Evolutionary conservation across 2,329 filamentous ascomycete species (phyloP), one percentile per base, ranked within the genome.

Genomic region (Fonsecaea monophora): DNA sequence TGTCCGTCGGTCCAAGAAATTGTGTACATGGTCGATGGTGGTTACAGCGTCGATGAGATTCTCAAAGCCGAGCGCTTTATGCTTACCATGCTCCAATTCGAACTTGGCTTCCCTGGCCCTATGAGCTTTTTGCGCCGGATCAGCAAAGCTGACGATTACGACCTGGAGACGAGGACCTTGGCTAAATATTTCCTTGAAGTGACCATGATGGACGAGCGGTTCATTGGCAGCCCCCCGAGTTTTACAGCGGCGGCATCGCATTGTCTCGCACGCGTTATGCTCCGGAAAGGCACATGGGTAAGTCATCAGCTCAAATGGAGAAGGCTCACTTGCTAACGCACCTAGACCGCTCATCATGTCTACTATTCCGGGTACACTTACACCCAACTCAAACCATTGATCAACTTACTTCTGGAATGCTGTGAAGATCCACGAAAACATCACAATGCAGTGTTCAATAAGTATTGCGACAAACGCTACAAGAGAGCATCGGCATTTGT

Each of bases 151-250:
- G 95, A 99, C 77, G 93, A 97, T 76, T 99, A 98, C 76, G 94
- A 99, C 76, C 83, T 97, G 55, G 94, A 99, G 81, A 97, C 94
- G 10, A 88, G 95, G 42, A 98, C 95, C 4, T 83, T 99, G 62
- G 93, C 95, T 73, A 99, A 99, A 81, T 99, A 99, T 81, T 97
- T 99, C 80, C 85, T 99, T 32, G 95, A 99, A 78, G 87, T 98
- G 63, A 96, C 93, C 42, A 89, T 98, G 77, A 97, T 98, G 93
- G 95, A 99, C 76, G 94, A 98, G 83, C 91, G 94, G 21, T 98
- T 99, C 75, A 92, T 99, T 40, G 92, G 91, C 32, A 92, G 90
- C 73, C 91, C 92, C 37, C 92, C 94, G 1, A 97, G 94, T 84
- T 98, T 92, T 77, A 82, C 94, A 60, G 92, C 95, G 63, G 95